A percentile compares a stretch with the other conserved stretches of the same genome.
These are phyloP conservation scores for Lathyrus aphaca DNA, from an alignment of 306 rosid genomes.

Conservation along the genomic window DNA sequence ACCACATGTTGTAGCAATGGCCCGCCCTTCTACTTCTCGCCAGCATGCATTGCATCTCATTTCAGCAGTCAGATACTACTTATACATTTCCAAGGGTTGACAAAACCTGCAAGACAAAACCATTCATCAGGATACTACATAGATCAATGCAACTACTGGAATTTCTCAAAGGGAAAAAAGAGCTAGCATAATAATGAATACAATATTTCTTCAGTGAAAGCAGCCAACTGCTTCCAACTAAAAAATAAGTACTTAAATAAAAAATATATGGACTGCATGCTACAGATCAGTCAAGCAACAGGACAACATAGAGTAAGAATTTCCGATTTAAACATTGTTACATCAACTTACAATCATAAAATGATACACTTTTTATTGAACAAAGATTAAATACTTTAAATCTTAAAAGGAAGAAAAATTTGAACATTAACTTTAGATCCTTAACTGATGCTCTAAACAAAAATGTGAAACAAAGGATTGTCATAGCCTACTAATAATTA, in stretches of 20 bases:
- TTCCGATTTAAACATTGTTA: not conserved
- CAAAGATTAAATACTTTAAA: conserved; percentile 14
- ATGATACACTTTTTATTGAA: conserved; percentile 7
- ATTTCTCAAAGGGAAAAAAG: conserved; percentile 19
- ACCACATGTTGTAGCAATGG: conserved; percentile 90
- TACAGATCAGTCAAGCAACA: conserved; percentile 27
- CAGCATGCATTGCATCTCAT: conserved; percentile 99
- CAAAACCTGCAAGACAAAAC: conserved; percentile 47
- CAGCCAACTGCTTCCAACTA: conserved; percentile 19
- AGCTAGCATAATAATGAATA: conserved; percentile 31
- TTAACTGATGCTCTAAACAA: conserved; percentile 18
- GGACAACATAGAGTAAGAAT: conserved; percentile 22
- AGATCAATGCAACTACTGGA: conserved; percentile 4
- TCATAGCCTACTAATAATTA: not conserved
- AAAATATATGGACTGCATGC: conserved; percentile 13
- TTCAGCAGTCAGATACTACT: conserved; percentile 50
- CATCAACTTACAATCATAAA: conserved; percentile 24
- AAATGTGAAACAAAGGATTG: conserved; percentile 7
- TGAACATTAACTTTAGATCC: conserved; percentile 15
- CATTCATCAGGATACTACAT: conserved; percentile 29
- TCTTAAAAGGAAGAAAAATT: conserved; percentile 11
- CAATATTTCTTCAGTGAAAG: not conserved
- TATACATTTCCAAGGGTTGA: conserved; percentile 48
- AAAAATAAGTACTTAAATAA: conserved; percentile 3
- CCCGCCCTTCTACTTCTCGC: conserved; percentile 96